Base-by-base conservation (phyloP, 1,139 yeast species). In the Blastobotrys niveus region DNA sequence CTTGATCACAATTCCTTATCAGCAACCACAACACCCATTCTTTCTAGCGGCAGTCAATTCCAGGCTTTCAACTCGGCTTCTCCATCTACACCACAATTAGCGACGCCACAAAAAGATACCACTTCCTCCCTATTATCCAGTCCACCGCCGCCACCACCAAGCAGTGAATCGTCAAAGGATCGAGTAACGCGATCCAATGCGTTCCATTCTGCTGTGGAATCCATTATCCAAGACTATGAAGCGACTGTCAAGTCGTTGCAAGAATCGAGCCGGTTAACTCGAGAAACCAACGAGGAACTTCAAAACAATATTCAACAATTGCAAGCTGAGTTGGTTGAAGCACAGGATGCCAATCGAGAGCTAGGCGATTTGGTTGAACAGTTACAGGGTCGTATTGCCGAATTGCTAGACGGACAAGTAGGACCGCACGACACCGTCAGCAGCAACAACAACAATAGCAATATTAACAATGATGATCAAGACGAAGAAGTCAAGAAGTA, bases 181-280 rank as follows among this genome's bases (percentile, higher is more conserved):
- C 49, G 56, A 18, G 42, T 49, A 12, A 40, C 45, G 12, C 46
- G 54, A 17, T 54, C 57, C 1, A 45, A 50, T 7, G 51, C 50
- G 10, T 47, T 54, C 42, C 56, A 54, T 18, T 24, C 38, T 3
- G 58, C 57, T 2, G 60, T 57, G 6, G 52, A 52, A 32, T 45
- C 43, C 10, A 54, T 54, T 9, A 46, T 54, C 31, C 38, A 39
- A 14, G 59, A 56, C 27, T 55, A 57, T 34, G 60, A 57, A 32
- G 47, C 50, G 29, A 55, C 61, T n/a, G 47, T 58, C 21, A 40
- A 47, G 3, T 45, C 55, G 4, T 49, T 57, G 10, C 57, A 53
- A 33, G 48, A 46, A 15, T 47, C 57, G 15, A 41, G 50, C 12
- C 38, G 48, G 10, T 52, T 52, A 17, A 26, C 51, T 2, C 43